Conservation (phyloP, 1,139 yeast genomes). For the Torulaspora globosa region DNA sequence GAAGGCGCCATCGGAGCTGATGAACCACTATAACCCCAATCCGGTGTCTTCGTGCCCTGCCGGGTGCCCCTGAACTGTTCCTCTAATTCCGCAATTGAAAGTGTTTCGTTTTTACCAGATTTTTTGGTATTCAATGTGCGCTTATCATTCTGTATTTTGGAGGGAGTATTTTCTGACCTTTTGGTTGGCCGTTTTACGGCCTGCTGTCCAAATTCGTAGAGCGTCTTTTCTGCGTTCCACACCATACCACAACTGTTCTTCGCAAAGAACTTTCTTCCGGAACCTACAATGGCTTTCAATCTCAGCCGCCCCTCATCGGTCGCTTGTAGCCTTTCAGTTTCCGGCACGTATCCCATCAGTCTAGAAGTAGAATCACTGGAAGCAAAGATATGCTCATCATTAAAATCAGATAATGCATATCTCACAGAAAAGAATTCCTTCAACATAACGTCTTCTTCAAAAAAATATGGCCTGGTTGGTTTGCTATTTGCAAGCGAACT, state of each 20-base stretch:
- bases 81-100: conserved; percentile 8
- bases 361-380: conserved; percentile 32
- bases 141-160: not conserved
- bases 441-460: conserved; percentile 59
- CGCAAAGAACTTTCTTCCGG: conserved; percentile 37
- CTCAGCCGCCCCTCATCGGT: conserved; percentile 39
- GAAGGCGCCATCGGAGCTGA: conserved; percentile 34
- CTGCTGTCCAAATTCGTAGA: conserved; percentile 3
- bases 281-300: conserved; percentile 38
- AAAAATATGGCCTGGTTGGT: conserved; percentile 50
- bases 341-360: conserved; percentile 30
- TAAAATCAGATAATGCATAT: conserved; percentile 55
- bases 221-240: conserved; percentile 29
- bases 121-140: not conserved
- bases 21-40: conserved; percentile 35
- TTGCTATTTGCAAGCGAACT: conserved; percentile 20
- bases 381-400: conserved; percentile 44
- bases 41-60: conserved; percentile 1
- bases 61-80: conserved; percentile 6
- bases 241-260: conserved; percentile 38
- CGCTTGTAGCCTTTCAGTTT: conserved; percentile 24
- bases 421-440: conserved; percentile 56
- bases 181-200: not conserved
- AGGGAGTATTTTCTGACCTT: not conserved
- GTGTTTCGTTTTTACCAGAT: not conserved